A percentile compares a stretch with the other conserved stretches of the same genome.
phyloP scores from a whole-genome alignment of 495 filamentous ascomycete species.

The Aspergillus coremiiformis region DNA sequence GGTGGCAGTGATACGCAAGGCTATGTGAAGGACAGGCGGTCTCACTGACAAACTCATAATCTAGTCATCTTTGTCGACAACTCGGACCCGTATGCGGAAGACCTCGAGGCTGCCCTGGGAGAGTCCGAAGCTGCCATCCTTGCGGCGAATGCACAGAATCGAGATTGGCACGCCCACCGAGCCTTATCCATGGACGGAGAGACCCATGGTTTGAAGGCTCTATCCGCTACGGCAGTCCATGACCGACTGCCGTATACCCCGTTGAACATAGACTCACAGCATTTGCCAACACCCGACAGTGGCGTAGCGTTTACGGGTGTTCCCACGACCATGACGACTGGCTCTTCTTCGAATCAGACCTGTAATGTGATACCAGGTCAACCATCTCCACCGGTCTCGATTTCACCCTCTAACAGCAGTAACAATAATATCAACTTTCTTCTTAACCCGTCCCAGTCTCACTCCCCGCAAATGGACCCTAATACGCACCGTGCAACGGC shows the following conservation, averaged over 20 bases:
- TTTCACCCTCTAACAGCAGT: constrained; percentile 32
- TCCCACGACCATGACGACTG: constrained; percentile 27
- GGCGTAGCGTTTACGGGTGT: constrained; percentile 13
- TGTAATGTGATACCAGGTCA: constrained; percentile 30
- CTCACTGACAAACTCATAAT: constrained; percentile 9
- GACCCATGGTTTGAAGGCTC: constrained; percentile 47
- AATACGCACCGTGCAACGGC: constrained; percentile 30
- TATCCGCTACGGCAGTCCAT: constrained; percentile 49
- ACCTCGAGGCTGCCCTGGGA: constrained; percentile 33
- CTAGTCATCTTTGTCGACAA: constrained; percentile 59
- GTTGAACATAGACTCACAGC: constrained; percentile 18
- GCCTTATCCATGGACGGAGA: constrained; percentile 26
- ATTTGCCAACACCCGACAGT: constrained; percentile 10
- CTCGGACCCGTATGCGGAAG: constrained; percentile 55
- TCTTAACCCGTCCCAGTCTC: constrained; percentile 45
- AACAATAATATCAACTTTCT: constrained; percentile 52
- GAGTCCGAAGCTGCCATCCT: constrained; percentile 28
- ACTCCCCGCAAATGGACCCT: constrained; percentile 43
- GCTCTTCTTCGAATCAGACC: constrained; percentile 28
- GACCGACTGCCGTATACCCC: constrained; percentile 38
- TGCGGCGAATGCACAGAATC: constrained; percentile 27
- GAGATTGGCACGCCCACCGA: constrained; percentile 20
- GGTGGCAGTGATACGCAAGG: too few species aligned
- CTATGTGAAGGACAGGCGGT: background rate
- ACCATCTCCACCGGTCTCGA: constrained; percentile 32